These are phyloP conservation scores for Hordeum marinum DNA, from an alignment of 176 grass and related monocot genomes.

Conservation along the genomic window DNA sequence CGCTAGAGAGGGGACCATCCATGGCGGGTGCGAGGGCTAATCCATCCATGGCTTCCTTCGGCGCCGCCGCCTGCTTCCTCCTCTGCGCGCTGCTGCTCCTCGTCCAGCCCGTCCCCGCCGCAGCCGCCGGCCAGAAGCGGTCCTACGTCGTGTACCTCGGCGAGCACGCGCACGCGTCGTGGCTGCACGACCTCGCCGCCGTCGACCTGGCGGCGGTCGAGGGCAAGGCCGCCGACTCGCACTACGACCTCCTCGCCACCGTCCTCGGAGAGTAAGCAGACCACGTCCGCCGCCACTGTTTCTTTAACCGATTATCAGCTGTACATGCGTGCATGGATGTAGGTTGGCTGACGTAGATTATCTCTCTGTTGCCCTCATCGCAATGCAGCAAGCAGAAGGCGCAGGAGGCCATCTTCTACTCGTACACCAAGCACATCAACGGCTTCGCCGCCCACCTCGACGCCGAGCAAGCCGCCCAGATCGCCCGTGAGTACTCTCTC, in stretches of 20 bases:
- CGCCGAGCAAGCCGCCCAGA: constrained; percentile 44
- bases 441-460: constrained; percentile 89
- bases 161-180: constrained; percentile 50
- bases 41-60: neutral
- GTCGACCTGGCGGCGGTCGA: constrained; percentile 27
- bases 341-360: neutral
- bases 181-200: neutral
- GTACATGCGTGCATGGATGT: too few species aligned
- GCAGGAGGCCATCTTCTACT: constrained; percentile 91
- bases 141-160: constrained; percentile 91
- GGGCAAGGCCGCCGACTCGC: constrained; percentile 32
- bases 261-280: constrained; percentile 64
- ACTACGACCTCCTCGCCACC: constrained; percentile 63
- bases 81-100: constrained; percentile 6
- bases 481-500: constrained; percentile 47
- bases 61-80: neutral
- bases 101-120: neutral
- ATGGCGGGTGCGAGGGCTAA: neutral
- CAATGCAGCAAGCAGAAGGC: constrained; percentile 77
- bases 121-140: neutral
- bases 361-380: neutral
- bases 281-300: neutral
- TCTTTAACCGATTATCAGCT: neutral
- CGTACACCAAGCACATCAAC: constrained; percentile 92
- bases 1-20: neutral